Evolutionary conservation across 306 rosid genomes (phyloP).

Genomic region (Gleditsia sinensis): DNA sequence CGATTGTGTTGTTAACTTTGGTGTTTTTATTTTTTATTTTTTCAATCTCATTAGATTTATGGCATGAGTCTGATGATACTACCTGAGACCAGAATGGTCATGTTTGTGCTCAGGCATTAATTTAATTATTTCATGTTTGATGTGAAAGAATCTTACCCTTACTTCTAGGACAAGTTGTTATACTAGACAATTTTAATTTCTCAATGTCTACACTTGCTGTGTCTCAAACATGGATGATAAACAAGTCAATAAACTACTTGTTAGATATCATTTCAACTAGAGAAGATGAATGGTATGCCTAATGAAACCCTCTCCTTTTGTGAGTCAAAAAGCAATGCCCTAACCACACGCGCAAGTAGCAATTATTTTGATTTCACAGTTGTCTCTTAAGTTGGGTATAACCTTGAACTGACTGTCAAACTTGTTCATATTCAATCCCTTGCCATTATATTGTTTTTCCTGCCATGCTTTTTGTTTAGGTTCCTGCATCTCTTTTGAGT

Average conservation of each 20-base stretch:
- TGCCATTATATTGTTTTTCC: not conserved
- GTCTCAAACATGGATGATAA: not conserved
- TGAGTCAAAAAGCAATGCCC: not conserved
- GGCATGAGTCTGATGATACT: not conserved
- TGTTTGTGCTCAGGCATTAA: conserved; percentile 9
- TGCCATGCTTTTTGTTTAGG: conserved; percentile 46
- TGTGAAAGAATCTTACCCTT: not conserved
- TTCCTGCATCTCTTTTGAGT: conserved; percentile 95
- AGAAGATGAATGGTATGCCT: not conserved
- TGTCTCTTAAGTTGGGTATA: not conserved
- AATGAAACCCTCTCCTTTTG: not conserved
- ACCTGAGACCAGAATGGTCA: not conserved
- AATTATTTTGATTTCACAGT: not conserved
- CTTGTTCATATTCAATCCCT: not conserved
- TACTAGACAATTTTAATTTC: not conserved
- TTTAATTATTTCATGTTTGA: not conserved
- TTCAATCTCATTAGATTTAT: conserved; percentile 1
- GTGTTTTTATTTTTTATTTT: too few relatives aligned
- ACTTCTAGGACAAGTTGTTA: not conserved
- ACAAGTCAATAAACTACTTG: not conserved
- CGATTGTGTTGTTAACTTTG: too few relatives aligned
- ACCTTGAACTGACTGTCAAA: not conserved
- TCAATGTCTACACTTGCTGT: too few relatives aligned
- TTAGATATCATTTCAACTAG: not conserved
- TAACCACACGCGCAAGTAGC: too few relatives aligned